Evolutionary conservation across 371 early-diverging fungal species (phyloP), one percentile per base, ranked within the genome.

Genomic region (Coemansia sp.): DNA sequence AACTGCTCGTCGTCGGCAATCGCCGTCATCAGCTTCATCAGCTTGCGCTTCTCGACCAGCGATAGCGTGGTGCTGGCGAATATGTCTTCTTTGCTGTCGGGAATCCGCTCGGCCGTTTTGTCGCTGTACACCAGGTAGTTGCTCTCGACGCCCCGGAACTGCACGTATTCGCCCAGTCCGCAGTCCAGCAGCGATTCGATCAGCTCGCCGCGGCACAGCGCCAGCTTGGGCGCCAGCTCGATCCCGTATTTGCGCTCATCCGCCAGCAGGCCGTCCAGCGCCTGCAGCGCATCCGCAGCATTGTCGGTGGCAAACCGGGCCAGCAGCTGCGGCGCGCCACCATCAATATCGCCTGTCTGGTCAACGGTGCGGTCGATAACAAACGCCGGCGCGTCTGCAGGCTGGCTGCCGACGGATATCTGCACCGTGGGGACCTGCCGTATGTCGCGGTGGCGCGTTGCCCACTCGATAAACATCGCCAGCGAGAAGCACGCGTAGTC

Each of bases 71-170:
- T 84, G 69, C 87, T 87, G 11, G 85, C 83, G 80, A 97, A 97
- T 10, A 97, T 86, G 69, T 94, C 96, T 72, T 94, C 94, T 70
- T 94, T 96, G 49, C 92, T 89, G n/a, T 89, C 84, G 0, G 96
- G 97, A 11, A 95, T 92, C 2, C 64, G 63, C 53, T 48, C 58
- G 2, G 52, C 29, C 32, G 12, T 55, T 39, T 14, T 16, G 10
- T 32, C 62, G 39, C 75, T 71, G 64, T 79, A 82, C 46, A 78
- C 85, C 2, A 89, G 68, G 58, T 75, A 90, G 16, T 86, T 84
- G 14, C 81, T 81, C 58, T 93, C 94, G 5, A 94, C 77, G 11
- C 88, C 86, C 64, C 88, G 88, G 77, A 95, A 97, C 69, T 95
- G 95, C 37, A 95, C 78, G 77, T 92, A 92, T 34, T 87, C 84